Conservation (phyloP, 2,329 filamentous ascomycete species). For the Calonectria naviculata region DNA sequence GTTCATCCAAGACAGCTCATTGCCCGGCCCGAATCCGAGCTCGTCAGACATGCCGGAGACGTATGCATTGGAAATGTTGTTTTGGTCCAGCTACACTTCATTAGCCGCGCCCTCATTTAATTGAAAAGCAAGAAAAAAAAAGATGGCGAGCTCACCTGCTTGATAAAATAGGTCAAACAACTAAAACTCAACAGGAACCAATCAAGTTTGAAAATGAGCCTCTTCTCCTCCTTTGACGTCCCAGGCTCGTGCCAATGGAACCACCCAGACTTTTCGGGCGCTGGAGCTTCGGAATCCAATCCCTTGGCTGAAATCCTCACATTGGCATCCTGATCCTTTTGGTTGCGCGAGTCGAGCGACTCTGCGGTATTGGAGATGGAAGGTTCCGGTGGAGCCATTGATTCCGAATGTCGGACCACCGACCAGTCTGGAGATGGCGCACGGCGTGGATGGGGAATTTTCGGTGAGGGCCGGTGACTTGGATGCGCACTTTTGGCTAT, state of each 20-base stretch:
- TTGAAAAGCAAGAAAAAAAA: too few relatives aligned
- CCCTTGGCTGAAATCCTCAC: not conserved
- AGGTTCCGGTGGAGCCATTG: conserved; percentile 6
- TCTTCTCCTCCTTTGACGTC: conserved; percentile 53
- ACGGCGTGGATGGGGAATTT: not conserved
- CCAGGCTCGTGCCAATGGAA: conserved; percentile 56
- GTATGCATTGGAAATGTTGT: conserved; percentile 61
- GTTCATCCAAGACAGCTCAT: conserved; percentile 58
- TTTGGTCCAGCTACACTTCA: conserved; percentile 50
- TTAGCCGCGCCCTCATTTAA: conserved; percentile 8
- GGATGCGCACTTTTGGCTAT: not conserved
- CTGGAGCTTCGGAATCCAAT: not conserved
- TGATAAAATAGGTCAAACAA: conserved; percentile 60
- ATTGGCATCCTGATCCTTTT: not conserved
- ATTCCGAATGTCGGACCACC: not conserved
- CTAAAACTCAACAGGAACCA: conserved; percentile 52
- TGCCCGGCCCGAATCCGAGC: conserved; percentile 52
- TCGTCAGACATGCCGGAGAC: conserved; percentile 60
- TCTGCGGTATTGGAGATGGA: not conserved
- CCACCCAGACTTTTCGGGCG: conserved; percentile 33
- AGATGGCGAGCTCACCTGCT: conserved; percentile 38
- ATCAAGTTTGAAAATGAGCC: conserved; percentile 61
- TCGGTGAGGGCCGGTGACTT: not conserved
- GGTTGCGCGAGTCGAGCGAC: not conserved
- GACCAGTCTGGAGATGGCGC: not conserved